Base-by-base conservation (phyloP, 345 rosid genomes). In the Luvunga scandens region DNA sequence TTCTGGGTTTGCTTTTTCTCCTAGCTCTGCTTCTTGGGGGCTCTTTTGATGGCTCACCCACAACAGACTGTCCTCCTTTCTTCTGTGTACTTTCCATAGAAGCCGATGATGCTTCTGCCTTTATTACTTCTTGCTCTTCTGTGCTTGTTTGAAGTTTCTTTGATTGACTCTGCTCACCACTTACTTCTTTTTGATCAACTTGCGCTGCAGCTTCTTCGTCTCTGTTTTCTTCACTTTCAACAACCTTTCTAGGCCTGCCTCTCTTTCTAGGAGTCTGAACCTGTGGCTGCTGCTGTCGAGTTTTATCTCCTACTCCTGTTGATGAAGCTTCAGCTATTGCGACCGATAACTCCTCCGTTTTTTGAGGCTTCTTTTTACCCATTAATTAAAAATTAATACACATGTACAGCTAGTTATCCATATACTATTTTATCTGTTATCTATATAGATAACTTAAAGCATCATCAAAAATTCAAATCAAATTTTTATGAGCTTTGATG, bases 181-280 rank as follows among this genome's bases (percentile, higher is more conserved):
- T 45, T 45, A 45, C 50, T 13, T 45, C 84, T 73, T 48, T 75
- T 75, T 64, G 85, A 50, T 16, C 24, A 2, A 16, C 80, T 73
- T 56, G 38, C 50, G 36, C 28, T 31, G 69, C 10, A 56, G 34
- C 33, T 56, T 10, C 13, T 63, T 33, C 48, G 78, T 82, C 86
- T n/a, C 62, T 62, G 6, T 31, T 80, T 61, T 88, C 88, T 75
- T 83, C 78, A 19, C 61, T 70, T n/a, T 79, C 88, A 33, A 79
- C 79, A 10, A 85, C 79, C 90, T 94, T 94, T 73, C 97, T 81
- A n/a, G 98, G 98, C 69, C 98, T 87, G 9, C 97, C 98, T 89
- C 98, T 88, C 82, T 90, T 84, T 72, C 95, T 87, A 7, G 90
- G 84, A 73, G 90, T 82, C 75, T 72, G 86, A 30, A 74, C 66